A percentile compares a stretch with the other conserved stretches of the same genome.
Evolutionary conservation across 371 early-diverging fungal species (phyloP).

Genomic region (Smittium culicis): DNA sequence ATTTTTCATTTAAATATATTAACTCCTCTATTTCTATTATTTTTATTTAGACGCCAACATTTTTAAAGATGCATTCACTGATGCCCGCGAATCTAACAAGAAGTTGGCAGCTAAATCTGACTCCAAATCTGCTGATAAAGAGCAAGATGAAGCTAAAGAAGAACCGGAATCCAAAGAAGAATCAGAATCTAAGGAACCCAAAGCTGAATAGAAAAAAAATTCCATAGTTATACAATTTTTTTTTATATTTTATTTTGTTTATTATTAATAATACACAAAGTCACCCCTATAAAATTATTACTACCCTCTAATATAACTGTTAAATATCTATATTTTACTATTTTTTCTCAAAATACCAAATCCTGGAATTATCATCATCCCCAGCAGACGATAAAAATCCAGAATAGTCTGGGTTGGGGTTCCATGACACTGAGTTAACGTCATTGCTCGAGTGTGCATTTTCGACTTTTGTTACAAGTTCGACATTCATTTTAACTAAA

Average conservation of each 20-base stretch:
- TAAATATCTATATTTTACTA: conserved; percentile 3
- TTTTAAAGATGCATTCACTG: conserved; percentile 54
- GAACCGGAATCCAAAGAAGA: conserved; percentile 27
- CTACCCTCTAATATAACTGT: too few species aligned
- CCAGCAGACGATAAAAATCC: conserved; percentile 69
- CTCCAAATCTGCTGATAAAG: conserved; percentile 13
- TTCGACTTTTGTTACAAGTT: conserved; percentile 14
- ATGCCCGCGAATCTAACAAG: conserved; percentile 43
- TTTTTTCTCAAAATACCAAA: conserved; percentile 31
- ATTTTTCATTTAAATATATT: background rate
- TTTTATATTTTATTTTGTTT: too few species aligned
- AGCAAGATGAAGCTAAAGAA: conserved; percentile 20
- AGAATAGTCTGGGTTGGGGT: conserved; percentile 42
- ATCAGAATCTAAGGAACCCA: conserved; percentile 12
- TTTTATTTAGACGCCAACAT: conserved; percentile 31
- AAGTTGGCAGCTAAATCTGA: conserved; percentile 11
- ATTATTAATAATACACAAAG: too few species aligned
- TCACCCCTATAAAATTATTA: too few species aligned
- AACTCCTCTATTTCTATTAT: background rate
- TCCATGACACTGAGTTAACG: conserved; percentile 80
- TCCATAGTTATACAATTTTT: too few species aligned
- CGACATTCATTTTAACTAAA: conserved; percentile 4
- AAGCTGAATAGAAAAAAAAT: too few species aligned
- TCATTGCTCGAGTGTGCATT: conserved; percentile 70
- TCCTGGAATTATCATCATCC: conserved; percentile 71